Base-by-base conservation (phyloP, 2,329 filamentous ascomycete genomes). In the Akanthomyces lecanii region DNA sequence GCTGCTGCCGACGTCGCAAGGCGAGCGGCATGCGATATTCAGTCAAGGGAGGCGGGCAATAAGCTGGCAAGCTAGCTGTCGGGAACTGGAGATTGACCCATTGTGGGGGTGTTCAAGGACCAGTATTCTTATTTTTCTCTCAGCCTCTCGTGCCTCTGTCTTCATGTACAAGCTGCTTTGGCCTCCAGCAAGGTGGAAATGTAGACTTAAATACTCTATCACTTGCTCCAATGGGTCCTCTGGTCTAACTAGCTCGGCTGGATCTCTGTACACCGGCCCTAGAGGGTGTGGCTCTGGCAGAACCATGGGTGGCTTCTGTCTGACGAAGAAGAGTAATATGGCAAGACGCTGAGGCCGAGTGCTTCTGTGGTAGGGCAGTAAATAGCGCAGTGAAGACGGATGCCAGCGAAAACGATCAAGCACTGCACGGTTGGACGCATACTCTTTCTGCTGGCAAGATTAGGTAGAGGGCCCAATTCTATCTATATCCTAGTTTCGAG, bases 251-350 rank as follows among this genome's bases (percentile, higher is more conserved):
- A 36, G 50, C 48, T 36, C n/a, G 47, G 48, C 38, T 61, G 58
- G 28, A 53, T 61, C 58, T 45, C 38, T 61, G 25, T 14, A 36
- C 5, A 36, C n/a, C 36, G 38, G 58, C 36, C 23, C 58, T 40
- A 36, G 58, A 45, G 48, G 38, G 38, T 52, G 58, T 61, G 58
- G 48, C 38, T 60, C 48, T 12, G 38, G 38, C 30, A 28, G 18
- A 60, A 44, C 21, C 25, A 61, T 36, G 38, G 38, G 25, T n/a
- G 38, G 25, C 23, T 61, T 60, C 14, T 36, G 47, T 40, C 58
- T 61, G 58, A 61, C 58, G 38, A 36, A 38, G 44, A 42, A 28
- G 50, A 52, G 50, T 52, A 52, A 61, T 61, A 45, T 52, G 48
- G 50, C 47, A 23, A 60, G 57, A 44, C 42, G 38, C 36, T 52